A percentile compares a stretch with the other conserved stretches of the same genome.
These are phyloP conservation scores for Xylariales sp. DNA, from an alignment of 2,329 filamentous ascomycete genomes.

Conservation along the genomic window DNA sequence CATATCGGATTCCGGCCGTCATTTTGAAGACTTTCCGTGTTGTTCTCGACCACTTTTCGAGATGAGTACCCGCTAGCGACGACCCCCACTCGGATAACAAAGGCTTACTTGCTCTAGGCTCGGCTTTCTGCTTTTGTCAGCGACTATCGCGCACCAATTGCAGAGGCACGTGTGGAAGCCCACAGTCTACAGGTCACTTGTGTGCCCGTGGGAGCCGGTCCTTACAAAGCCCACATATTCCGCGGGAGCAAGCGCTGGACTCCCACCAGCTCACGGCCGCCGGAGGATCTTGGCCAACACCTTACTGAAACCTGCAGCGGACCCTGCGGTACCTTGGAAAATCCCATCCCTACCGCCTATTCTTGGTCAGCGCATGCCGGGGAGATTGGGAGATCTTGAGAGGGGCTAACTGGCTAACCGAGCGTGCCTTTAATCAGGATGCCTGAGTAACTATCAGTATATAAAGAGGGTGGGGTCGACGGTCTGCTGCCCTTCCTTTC, in stretches of 20 bases:
- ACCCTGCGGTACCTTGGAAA: constrained; percentile 1
- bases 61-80: neutral
- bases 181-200: too few relatives aligned
- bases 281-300: constrained; percentile 8
- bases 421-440: too few relatives aligned
- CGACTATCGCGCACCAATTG: constrained; percentile 3
- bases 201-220: too few relatives aligned
- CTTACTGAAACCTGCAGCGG: constrained; percentile 5
- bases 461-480: too few relatives aligned
- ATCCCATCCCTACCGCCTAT: neutral
- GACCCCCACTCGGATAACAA: constrained; percentile 8
- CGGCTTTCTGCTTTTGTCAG: constrained; percentile 3
- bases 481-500: too few relatives aligned
- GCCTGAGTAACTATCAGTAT: too few relatives aligned
- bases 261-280: neutral
- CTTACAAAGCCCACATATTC: too few relatives aligned
- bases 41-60: neutral
- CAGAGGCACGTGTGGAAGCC: constrained; percentile 3
- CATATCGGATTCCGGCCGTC: neutral
- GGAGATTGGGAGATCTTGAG: neutral
- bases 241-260: too few relatives aligned
- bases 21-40: neutral
- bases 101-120: constrained; percentile 1
- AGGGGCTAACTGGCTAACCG: too few relatives aligned
- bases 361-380: constrained; percentile 2